A percentile compares a stretch with the other conserved stretches of the same genome.
Conservation (phyloP, 345 rosid genomes). For the Citropsis articulata region DNA sequence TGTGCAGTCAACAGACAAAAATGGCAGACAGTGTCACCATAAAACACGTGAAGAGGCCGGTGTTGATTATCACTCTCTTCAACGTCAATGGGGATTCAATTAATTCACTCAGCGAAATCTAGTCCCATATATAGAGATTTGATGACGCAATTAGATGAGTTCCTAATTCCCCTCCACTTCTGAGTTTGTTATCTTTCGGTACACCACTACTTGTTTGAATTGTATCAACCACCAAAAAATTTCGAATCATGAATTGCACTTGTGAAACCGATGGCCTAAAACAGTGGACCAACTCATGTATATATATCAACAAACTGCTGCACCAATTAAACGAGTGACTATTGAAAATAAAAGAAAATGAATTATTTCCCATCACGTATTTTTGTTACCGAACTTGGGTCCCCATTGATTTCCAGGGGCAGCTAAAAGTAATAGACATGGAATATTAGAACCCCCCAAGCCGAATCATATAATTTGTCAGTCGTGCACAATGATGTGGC, state of each 20-base stretch:
- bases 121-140: slow-evolving; percentile 7
- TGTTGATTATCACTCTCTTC: background rate
- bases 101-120: background rate
- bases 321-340: background rate
- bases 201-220: background rate
- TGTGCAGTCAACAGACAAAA: background rate
- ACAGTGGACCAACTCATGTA: slow-evolving; percentile 3
- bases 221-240: background rate
- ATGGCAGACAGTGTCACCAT: slow-evolving; percentile 12
- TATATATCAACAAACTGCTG: too few species aligned
- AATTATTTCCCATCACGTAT: too few species aligned
- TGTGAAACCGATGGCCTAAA: background rate
- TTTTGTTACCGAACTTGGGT: background rate
- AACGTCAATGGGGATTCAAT: slow-evolving; percentile 5
- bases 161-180: background rate
- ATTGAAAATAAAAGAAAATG: background rate
- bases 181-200: background rate
- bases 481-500: background rate
- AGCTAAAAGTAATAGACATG: background rate
- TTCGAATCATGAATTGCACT: background rate
- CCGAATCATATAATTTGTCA: background rate
- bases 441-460: background rate
- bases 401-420: background rate
- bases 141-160: background rate
- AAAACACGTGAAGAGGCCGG: slow-evolving; percentile 5